Evolutionary conservation across 441 rosid species (phyloP).

Genomic region (Erysimum pusillum): DNA sequence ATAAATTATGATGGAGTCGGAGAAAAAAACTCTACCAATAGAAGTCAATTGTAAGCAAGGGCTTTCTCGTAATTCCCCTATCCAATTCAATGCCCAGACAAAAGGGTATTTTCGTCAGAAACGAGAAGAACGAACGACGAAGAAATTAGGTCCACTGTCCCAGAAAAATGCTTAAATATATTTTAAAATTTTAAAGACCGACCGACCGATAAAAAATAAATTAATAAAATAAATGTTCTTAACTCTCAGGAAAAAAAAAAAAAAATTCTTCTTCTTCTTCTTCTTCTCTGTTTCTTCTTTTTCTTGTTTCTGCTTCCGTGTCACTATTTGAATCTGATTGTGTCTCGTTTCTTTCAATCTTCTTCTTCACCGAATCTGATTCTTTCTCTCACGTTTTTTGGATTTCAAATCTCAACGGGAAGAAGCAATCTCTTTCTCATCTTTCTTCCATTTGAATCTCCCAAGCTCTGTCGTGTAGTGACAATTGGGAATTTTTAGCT

Average conservation of each 20-base stretch:
- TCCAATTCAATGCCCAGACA: not conserved
- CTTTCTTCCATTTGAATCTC: slow-evolving; percentile 31
- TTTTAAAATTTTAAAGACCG: not conserved
- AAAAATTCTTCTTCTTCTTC: slow-evolving; percentile 8
- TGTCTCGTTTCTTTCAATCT: slow-evolving; percentile 21
- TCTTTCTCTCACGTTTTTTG: slow-evolving; percentile 43
- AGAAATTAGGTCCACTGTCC: slow-evolving; percentile 41
- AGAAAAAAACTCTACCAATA: slow-evolving; percentile 14
- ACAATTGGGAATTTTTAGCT: slow-evolving; percentile 36
- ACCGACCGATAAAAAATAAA: slow-evolving; percentile 23
- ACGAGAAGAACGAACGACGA: slow-evolving; percentile 20
- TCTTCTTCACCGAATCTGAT: slow-evolving; percentile 42
- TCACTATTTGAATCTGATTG: slow-evolving; percentile 45
- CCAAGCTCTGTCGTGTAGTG: slow-evolving; percentile 44
- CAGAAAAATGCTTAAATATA: slow-evolving; percentile 40
- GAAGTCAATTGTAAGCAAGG: slow-evolving; percentile 21
- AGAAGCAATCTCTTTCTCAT: slow-evolving; percentile 36
- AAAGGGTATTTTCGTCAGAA: slow-evolving; percentile 38
- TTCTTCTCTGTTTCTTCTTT: slow-evolving; percentile 11
- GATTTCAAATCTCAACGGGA: slow-evolving; percentile 45
- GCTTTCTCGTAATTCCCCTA: not conserved
- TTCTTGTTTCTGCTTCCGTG: slow-evolving; percentile 29
- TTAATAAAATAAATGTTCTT: not conserved
- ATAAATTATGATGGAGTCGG: slow-evolving; percentile 7
- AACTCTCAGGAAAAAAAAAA: not conserved